Conservation (phyloP, 2,329 filamentous ascomycete genomes). For the Botrytis cinerea region DNA sequence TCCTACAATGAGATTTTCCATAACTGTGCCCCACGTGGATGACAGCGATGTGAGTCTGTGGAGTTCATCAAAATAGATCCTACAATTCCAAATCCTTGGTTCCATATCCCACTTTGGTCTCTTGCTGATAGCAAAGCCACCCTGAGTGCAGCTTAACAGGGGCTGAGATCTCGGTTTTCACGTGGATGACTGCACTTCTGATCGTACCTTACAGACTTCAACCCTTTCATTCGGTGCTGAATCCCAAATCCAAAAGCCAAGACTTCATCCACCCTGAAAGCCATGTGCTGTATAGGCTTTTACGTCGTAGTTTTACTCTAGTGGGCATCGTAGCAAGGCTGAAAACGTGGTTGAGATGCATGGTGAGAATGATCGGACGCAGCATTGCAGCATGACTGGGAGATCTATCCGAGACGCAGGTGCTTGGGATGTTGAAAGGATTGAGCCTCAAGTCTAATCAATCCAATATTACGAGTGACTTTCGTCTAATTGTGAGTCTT, state of each 20-base stretch:
- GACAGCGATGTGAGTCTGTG: not conserved
- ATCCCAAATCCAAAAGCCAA: not conserved
- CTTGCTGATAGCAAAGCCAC: not conserved
- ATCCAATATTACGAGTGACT: not conserved
- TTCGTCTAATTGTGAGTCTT: not conserved
- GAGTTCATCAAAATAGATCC: constrained; percentile 11
- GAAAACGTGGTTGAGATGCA: constrained; percentile 18
- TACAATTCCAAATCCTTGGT: constrained; percentile 10
- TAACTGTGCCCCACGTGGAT: constrained; percentile 1
- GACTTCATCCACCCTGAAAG: not conserved
- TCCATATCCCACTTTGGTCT: not conserved
- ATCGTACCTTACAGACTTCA: constrained; percentile 12
- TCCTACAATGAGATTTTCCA: not conserved
- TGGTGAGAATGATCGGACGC: not conserved
- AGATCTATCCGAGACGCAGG: constrained; percentile 4
- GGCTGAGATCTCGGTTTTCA: constrained; percentile 7
- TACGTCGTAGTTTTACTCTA: not conserved
- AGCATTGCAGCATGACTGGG: constrained; percentile 1
- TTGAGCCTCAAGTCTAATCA: not conserved
- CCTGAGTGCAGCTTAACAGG: not conserved
- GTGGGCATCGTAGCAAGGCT: not conserved
- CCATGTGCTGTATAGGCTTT: not conserved
- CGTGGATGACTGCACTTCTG: constrained; percentile 17
- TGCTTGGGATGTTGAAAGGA: not conserved
- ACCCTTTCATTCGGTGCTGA: not conserved